These are phyloP conservation scores for Colletotrichum magnum DNA, from an alignment of 2,329 filamentous ascomycete species.

Conservation along the genomic window DNA sequence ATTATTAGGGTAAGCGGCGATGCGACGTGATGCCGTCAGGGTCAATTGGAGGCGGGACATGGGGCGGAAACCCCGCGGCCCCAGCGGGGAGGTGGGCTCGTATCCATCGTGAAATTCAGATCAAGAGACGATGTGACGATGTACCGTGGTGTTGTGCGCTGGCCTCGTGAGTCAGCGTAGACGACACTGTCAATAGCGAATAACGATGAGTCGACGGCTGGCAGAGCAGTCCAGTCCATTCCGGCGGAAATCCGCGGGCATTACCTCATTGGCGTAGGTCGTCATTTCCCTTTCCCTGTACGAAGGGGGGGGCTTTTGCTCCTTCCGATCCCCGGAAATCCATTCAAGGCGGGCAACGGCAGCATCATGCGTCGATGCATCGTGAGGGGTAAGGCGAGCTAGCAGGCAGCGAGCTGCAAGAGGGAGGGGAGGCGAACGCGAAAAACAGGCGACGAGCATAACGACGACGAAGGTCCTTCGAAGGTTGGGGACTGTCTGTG, in stretches of 20 bases:
- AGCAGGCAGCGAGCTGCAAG: slow-evolving; percentile 23
- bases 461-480: too few species aligned
- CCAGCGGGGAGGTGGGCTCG: slow-evolving; percentile 11
- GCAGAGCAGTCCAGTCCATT: neutral
- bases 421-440: slow-evolving; percentile 6
- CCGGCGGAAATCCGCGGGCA: slow-evolving; percentile 14
- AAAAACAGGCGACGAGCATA: slow-evolving; percentile 1
- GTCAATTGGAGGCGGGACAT: neutral
- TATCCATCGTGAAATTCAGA: slow-evolving; percentile 26
- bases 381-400: slow-evolving; percentile 21
- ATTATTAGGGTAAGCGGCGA: slow-evolving; percentile 1
- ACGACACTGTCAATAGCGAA: neutral
- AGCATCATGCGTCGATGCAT: slow-evolving; percentile 18
- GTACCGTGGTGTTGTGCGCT: slow-evolving; percentile 13
- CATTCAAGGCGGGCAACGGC: neutral
- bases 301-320: neutral
- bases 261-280: slow-evolving; percentile 6
- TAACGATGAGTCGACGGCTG: neutral
- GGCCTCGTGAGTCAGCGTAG: slow-evolving; percentile 17
- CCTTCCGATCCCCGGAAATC: neutral
- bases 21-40: slow-evolving; percentile 8
- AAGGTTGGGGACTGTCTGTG: neutral
- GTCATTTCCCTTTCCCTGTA: slow-evolving; percentile 12
- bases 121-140: slow-evolving; percentile 31
- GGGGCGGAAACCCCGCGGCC: slow-evolving; percentile 25